Conservation (phyloP, 768 basidiomycete species). For the Megacollybia marginata region DNA sequence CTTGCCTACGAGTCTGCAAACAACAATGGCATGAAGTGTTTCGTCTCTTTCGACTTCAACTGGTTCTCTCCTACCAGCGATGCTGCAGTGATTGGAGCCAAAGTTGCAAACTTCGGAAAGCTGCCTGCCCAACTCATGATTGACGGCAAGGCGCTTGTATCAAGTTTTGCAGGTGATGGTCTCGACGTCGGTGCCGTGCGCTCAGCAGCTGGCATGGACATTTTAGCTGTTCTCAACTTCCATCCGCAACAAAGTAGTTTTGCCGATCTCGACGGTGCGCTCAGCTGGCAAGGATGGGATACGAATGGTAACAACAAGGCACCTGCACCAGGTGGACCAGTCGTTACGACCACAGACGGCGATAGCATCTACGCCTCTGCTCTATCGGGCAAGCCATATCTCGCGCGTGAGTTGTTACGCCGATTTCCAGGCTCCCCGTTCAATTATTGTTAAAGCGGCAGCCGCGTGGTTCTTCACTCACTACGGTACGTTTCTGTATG, state of each 20-base stretch:
- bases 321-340: constrained; percentile 1
- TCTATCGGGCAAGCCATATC: constrained; percentile 10
- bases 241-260: constrained; percentile 12
- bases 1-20: constrained; percentile 31
- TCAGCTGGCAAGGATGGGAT: constrained; percentile 12
- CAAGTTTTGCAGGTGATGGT: constrained; percentile 38
- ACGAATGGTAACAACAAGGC: constrained; percentile 14
- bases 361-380: constrained; percentile 7
- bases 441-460: constrained; percentile 16
- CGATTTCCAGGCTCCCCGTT: background rate
- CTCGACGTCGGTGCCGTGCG: constrained; percentile 6
- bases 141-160: constrained; percentile 29
- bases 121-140: constrained; percentile 31
- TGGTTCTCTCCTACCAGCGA: constrained; percentile 11
- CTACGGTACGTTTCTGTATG: background rate
- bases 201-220: constrained; percentile 4
- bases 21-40: constrained; percentile 19
- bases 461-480: constrained; percentile 44
- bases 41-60: constrained; percentile 32
- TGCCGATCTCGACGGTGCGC: constrained; percentile 8
- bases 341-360: constrained; percentile 5
- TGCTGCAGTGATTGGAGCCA: constrained; percentile 23
- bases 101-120: constrained; percentile 27
- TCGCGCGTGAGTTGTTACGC: constrained; percentile 10
- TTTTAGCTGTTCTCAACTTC: constrained; percentile 11